Base-by-base conservation (phyloP, 805 yeast species). In the Teunomyces panamensis region DNA sequence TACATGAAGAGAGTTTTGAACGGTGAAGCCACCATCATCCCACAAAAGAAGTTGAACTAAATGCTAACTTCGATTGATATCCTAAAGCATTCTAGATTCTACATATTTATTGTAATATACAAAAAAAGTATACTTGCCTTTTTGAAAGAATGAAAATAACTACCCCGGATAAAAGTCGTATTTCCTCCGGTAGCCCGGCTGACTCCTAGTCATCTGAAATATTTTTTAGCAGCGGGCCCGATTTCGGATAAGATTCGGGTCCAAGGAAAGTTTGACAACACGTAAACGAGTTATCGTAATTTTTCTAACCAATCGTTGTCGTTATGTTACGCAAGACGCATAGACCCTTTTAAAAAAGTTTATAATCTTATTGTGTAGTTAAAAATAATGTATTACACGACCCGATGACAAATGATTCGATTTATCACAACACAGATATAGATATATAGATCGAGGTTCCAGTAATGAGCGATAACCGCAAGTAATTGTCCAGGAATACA, bases 1-100 rank as follows among this genome's bases (percentile, higher is more conserved):
- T 85, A 77, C 63, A 87, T 89, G 65, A 86, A 90, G 68, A 80
- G 77, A 17, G 73, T 76, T 43, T 77, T 91, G 65, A 63, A 49
- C 34, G 74, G 74, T 44, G 65, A 51, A 53, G 5, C 44, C 59
- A 17, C 16, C 53, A 54, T n/a, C 11, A 27, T 39, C 49, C 54
- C 41, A 42, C 39, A 43, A 53, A 55, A 48, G 59, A 61, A 53
- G 54, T 61, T 42, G 52, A 28, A 46, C 26, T 58, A 56, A 45
- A 36, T 20, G 27, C 6, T 11, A 10, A 17, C n/a, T 35, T 35
- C 13, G 16, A 30, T 17, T 16, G 26, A 17, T 17, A 17, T 11
- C 20, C 11, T 17, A 26, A n/a, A n/a, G 26, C 24, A 28, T 32
- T 32, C 34, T 32, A 32, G 34, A 32, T 32, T 32, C 30, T 27